A percentile compares a stretch with the other conserved stretches of the same genome.
These are phyloP conservation scores for Aureobasidium sp. DNA, from an alignment of 2,329 filamentous ascomycete species.

Conservation along the genomic window DNA sequence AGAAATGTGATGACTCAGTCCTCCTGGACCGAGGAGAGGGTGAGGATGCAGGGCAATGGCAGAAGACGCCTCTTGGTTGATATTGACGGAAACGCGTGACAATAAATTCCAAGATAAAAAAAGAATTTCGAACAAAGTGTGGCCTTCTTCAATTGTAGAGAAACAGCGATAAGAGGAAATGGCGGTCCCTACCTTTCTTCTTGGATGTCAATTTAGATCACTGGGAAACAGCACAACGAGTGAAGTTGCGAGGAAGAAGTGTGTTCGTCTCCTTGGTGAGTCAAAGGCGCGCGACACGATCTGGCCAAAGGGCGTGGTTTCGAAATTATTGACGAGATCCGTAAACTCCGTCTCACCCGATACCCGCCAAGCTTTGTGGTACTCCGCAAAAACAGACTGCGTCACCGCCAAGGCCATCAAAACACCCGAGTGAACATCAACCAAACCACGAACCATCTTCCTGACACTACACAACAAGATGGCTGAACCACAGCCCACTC, in stretches of 20 bases:
- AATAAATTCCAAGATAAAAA: background rate
- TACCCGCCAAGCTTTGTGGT: background rate
- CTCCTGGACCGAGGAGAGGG: background rate
- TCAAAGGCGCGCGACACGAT: background rate
- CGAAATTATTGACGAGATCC: constrained; percentile 5
- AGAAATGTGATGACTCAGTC: too few species aligned
- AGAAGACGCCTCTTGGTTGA: background rate
- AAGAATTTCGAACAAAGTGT: constrained; percentile 2
- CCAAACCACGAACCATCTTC: background rate
- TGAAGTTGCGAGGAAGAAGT: background rate
- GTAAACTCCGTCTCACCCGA: background rate
- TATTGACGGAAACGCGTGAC: constrained; percentile 11
- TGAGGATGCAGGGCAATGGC: background rate
- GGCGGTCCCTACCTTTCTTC: background rate
- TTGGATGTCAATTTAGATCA: background rate
- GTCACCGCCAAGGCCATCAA: background rate
- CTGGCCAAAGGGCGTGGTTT: background rate
- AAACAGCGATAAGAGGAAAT: background rate
- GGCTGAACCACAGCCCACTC: constrained; percentile 56
- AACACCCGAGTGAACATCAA: constrained; percentile 1
- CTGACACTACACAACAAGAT: constrained; percentile 32
- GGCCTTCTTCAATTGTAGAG: background rate
- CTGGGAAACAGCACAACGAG: background rate
- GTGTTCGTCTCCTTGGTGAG: background rate
- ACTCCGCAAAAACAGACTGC: background rate